Conservation (phyloP, 2,329 filamentous ascomycete genomes). For the Ophiosphaerella korrae region DNA sequence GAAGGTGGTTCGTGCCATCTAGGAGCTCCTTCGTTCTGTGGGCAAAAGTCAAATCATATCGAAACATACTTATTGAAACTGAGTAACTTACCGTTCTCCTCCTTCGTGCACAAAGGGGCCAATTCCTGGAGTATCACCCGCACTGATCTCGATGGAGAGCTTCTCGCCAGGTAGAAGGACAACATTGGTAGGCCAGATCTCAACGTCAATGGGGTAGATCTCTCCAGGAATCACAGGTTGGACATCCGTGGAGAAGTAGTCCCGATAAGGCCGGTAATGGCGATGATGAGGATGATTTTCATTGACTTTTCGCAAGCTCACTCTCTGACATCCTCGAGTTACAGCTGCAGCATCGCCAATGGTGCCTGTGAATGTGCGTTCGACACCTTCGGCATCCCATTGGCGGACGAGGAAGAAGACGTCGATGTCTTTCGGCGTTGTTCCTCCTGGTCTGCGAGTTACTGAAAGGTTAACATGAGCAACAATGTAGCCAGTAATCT, state of each 20-base stretch:
- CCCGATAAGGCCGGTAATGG: constrained; percentile 47
- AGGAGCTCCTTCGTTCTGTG: constrained; percentile 32
- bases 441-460: constrained; percentile 38
- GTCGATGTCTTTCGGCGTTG: constrained; percentile 57
- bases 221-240: constrained; percentile 57
- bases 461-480: constrained; percentile 65
- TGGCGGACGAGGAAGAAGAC: constrained; percentile 63
- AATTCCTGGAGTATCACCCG: constrained; percentile 1
- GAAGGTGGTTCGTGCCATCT: constrained; percentile 55
- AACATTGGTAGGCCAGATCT: constrained; percentile 66
- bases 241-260: constrained; percentile 62
- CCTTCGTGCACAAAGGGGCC: constrained; percentile 26
- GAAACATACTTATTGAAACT: background rate
- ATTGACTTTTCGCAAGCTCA: constrained; percentile 58
- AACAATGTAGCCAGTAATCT: constrained; percentile 69
- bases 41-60: too few relatives aligned
- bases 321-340: constrained; percentile 64
- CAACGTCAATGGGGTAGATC: constrained; percentile 62
- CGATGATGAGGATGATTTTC: background rate
- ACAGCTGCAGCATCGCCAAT: constrained; percentile 63
- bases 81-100: background rate
- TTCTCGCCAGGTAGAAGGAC: constrained; percentile 54
- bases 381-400: constrained; percentile 54
- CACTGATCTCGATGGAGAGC: constrained; percentile 54
- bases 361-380: constrained; percentile 65